Evolutionary conservation across 345 rosid genomes (phyloP).

Genomic region (Psidium friedrichsthalianum): DNA sequence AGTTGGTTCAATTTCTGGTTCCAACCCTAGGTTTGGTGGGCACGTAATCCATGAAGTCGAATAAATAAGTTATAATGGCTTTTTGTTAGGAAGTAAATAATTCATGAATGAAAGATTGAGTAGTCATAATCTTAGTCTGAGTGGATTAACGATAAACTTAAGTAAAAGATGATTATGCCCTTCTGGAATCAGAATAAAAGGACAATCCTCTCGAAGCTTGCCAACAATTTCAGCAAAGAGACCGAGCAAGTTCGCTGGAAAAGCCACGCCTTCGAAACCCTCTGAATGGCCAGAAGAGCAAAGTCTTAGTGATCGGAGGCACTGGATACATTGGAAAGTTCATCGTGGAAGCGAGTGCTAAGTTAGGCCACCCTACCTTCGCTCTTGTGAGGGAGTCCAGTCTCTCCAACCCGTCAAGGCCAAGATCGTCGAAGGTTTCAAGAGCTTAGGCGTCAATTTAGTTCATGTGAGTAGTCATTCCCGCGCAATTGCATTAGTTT

Average conservation of each 20-base stretch:
- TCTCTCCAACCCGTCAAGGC: conserved; percentile 2
- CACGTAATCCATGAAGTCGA: not conserved
- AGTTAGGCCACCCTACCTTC: conserved; percentile 6
- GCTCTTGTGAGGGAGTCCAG: conserved; percentile 3
- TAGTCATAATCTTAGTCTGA: too few relatives aligned
- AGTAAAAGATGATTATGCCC: too few relatives aligned
- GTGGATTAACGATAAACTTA: too few relatives aligned
- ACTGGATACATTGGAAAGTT: conserved; percentile 8
- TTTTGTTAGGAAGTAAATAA: not conserved
- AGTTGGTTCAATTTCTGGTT: not conserved
- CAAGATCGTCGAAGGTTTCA: not conserved
- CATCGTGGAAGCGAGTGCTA: conserved; percentile 3
- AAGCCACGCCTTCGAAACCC: not conserved
- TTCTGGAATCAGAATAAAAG: too few relatives aligned
- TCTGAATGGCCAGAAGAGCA: not conserved
- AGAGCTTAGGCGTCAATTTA: not conserved
- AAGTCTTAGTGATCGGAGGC: conserved; percentile 2
- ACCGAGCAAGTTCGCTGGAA: too few relatives aligned
- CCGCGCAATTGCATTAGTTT: not conserved
- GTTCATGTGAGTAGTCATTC: not conserved
- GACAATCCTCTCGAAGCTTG: too few relatives aligned
- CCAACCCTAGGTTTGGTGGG: not conserved
- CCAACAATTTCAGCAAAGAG: too few relatives aligned
- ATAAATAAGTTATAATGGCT: not conserved
- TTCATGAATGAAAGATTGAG: too few relatives aligned